Conservation (phyloP, 306 rosid genomes). For the Cicer arietinum region DNA sequence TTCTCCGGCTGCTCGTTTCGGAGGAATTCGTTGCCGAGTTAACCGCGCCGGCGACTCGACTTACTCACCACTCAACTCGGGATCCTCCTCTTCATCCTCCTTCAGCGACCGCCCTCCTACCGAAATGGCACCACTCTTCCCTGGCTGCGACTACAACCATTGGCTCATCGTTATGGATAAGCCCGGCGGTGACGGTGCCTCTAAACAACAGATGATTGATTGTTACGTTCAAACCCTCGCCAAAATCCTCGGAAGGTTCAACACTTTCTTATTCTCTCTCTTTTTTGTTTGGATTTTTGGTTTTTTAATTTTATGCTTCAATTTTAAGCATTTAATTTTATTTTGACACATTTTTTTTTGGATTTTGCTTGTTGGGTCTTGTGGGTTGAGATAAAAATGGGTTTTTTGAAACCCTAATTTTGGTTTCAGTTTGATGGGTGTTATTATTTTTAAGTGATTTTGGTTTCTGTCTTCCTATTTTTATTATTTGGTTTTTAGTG, state of each 20-base stretch:
- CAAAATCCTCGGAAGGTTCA: slow-evolving; percentile 73
- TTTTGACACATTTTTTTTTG: neutral
- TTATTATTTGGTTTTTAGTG: slow-evolving; percentile 47
- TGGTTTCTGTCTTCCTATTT: neutral
- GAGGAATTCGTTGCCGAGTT: slow-evolving; percentile 67
- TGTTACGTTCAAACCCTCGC: slow-evolving; percentile 81
- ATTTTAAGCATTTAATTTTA: neutral
- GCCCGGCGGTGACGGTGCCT: slow-evolving; percentile 86
- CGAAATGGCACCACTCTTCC: slow-evolving; percentile 96
- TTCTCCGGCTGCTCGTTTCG: slow-evolving; percentile 46
- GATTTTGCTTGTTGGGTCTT: neutral
- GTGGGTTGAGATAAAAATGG: neutral
- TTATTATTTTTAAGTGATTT: neutral
- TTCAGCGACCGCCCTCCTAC: slow-evolving; percentile 93
- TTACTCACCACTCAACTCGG: slow-evolving; percentile 88
- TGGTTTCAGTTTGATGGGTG: neutral
- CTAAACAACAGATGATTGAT: slow-evolving; percentile 86
- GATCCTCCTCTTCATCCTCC: slow-evolving; percentile 54
- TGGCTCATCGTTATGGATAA: slow-evolving; percentile 96
- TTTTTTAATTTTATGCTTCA: no score
- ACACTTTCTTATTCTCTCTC: neutral
- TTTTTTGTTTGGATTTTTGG: neutral
- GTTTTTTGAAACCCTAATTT: neutral
- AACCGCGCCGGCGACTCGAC: slow-evolving; percentile 69
- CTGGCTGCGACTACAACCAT: slow-evolving; percentile 94